A percentile compares a stretch with the other conserved stretches of the same genome.
Evolutionary conservation across 2,329 filamentous ascomycete genomes (phyloP).

Genomic region (Nemania serpens): DNA sequence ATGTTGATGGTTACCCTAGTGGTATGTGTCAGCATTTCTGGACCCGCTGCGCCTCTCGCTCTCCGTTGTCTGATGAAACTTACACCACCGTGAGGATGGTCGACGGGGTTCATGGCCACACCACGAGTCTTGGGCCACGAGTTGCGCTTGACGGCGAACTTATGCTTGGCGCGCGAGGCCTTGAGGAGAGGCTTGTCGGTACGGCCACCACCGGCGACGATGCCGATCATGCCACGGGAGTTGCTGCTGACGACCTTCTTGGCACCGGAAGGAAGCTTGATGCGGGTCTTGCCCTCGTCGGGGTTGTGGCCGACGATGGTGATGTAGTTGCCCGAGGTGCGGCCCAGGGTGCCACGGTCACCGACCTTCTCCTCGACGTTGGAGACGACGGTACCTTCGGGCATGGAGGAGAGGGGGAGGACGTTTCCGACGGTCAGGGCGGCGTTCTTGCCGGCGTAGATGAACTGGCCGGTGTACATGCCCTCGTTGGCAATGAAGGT

Average conservation of each 20-base stretch:
- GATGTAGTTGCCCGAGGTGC: constrained; percentile 99
- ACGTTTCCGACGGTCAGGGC: constrained; percentile 96
- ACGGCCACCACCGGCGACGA: constrained; percentile 98
- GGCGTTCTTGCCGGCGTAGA: constrained; percentile 99
- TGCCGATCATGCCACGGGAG: constrained; percentile 98
- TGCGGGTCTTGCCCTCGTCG: constrained; percentile 98
- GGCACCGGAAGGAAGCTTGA: constrained; percentile 98
- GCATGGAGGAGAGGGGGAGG: constrained; percentile 90
- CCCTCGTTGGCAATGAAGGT: constrained; percentile 99
- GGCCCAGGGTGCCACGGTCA: constrained; percentile 93
- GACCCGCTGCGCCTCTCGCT: not conserved
- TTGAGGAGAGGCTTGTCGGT: constrained; percentile 99
- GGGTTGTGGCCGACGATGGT: constrained; percentile 98
- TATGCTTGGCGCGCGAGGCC: constrained; percentile 99
- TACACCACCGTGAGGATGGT: constrained; percentile 96
- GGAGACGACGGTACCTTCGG: constrained; percentile 98
- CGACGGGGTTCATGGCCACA: constrained; percentile 99
- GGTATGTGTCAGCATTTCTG: constrained; percentile 49
- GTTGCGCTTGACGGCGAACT: constrained; percentile 99
- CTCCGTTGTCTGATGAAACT: constrained; percentile 41
- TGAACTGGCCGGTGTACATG: constrained; percentile 99
- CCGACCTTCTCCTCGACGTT: constrained; percentile 99
- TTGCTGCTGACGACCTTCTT: constrained; percentile 98
- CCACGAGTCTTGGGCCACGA: constrained; percentile 99
- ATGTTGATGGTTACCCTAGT: constrained; percentile 98